phyloP scores from a whole-genome alignment of 2,329 filamentous ascomycete species.

The Talaromyces marneffei region DNA sequence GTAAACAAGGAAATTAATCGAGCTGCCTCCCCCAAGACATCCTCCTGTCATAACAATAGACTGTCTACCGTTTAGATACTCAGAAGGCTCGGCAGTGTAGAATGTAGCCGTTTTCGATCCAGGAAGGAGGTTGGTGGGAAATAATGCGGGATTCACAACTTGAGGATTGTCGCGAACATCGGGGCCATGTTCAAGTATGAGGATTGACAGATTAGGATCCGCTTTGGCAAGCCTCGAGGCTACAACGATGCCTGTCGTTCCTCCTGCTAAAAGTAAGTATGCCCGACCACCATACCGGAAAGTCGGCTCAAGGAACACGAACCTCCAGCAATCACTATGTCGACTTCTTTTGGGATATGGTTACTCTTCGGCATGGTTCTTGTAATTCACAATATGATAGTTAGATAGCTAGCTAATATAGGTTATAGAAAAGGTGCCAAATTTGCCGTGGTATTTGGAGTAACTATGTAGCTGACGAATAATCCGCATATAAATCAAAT shows the following conservation, averaged over 20 bases:
- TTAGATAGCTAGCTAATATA: too few relatives aligned
- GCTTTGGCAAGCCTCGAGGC: slow-evolving; percentile 10
- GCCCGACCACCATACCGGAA: too few relatives aligned
- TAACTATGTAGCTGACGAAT: background rate
- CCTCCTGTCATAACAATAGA: background rate
- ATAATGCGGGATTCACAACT: background rate
- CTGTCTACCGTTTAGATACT: background rate
- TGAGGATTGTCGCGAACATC: slow-evolving; percentile 1
- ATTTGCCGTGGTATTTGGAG: background rate
- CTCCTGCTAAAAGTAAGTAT: background rate
- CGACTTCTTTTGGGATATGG: background rate
- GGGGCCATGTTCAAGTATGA: background rate
- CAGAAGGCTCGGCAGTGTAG: background rate
- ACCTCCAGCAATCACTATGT: background rate
- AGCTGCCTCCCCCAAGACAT: slow-evolving; percentile 4
- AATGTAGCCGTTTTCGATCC: background rate
- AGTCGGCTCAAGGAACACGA: background rate
- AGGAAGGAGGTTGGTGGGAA: background rate
- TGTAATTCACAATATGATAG: too few relatives aligned
- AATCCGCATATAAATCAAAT: background rate
- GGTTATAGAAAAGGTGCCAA: too few relatives aligned
- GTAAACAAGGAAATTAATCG: slow-evolving; percentile 9
- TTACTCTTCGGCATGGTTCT: background rate
- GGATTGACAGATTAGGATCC: background rate
- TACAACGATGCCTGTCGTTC: slow-evolving; percentile 2